Base-by-base conservation (phyloP, 2,329 filamentous ascomycete species). In the Sporothrix euskadiensis region DNA sequence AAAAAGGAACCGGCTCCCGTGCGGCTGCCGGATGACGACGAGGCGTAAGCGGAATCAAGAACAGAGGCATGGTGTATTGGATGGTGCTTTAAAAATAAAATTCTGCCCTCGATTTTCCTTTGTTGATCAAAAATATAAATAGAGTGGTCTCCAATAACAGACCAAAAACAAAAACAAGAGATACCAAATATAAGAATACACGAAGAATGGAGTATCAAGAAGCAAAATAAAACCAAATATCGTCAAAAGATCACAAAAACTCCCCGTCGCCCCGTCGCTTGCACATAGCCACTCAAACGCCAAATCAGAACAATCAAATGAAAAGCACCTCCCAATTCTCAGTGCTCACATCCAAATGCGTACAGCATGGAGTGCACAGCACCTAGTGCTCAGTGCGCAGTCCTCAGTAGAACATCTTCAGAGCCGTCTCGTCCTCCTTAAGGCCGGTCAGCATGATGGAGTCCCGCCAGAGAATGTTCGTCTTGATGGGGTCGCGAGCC, bases 391-490 rank as follows among this genome's bases (percentile, higher is more conserved):
- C 44, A 16, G 4, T 14, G 44, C 44, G 1, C 9, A 44, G 12
- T 3, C 3, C 41, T 44, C 41, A 76, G 22, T 77, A 61, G 80
- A 78, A 81, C 59, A 76, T 73, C 19, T 73, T 75, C 35, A 82
- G 73, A 19, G 75, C 74, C 0, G 79, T 81, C 69, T 81, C 80
- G 2, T 76, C 77, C 19, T 78, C 79, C n/a, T 75, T 73, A 10
- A 82, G 41, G 39, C 75, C 63, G 1, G 78, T 76, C 63, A 76
- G 78, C 0, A 72, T 69, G 65, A 82, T 63, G 61, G 75, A 80
- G n/a, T 80, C 77, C 39, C 61, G 74, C 80, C 81, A 82, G 6
- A 82, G 65, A 54, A 66, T 71, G 56, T 74, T 74, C 16, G 76
- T 76, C 74, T 81, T 81, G 47, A 39, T 61, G 4, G 73, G 75